Evolutionary conservation across 2,329 filamentous ascomycete species (phyloP), one percentile per base, ranked within the genome.

Genomic region (Iodosphaeria phyllophila): DNA sequence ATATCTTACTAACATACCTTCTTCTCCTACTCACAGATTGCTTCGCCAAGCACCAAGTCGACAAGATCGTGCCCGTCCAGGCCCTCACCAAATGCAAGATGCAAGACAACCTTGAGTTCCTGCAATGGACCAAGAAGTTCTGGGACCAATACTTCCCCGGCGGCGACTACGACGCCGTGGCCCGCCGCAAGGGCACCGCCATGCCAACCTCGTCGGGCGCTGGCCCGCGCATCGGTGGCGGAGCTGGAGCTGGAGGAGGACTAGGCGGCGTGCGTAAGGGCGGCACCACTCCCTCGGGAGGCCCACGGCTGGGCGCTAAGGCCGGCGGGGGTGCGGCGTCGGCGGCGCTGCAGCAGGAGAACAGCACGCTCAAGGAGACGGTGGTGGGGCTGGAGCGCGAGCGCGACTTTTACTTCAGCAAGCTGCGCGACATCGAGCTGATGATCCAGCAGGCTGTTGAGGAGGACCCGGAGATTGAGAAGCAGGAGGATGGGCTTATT

Each of bases 21-120:
- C 13, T 22, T 18, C 26, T 24, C 18, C 28, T 23, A 24, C 27
- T 24, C 28, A 4, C 41, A 83, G 86, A 83, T 50, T 64, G 67
- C 35, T 95, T 95, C 47, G 63, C 72, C 33, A 78, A 77, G 51
- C 84, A 95, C 55, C 61, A 72, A 35, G 66, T 98, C 57, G 84
- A 95, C 42, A 83, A 83, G 48, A 75, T 77, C 15, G 74, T 98
- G 40, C 82, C 82, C 30, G 82, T 95, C 47, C 72, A 92, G 51
- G 61, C 66, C 30, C 72, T 98, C 31, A 70, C 89, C 42, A 98
- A 95, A 54, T 98, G 89, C 64, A 93, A 92, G 63, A 98, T 98
- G 86, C 89, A 98, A 64, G 89, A 98, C 54, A 98, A 98, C 59
- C 77, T 98, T 41, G 89, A 95, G 48, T 98, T 98, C 51, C 63